Percentiles rank a stretch among this genome's conserved stretches.
Conservation (phyloP, 768 basidiomycete genomes). For the Macrolepiota fuliginosa region DNA sequence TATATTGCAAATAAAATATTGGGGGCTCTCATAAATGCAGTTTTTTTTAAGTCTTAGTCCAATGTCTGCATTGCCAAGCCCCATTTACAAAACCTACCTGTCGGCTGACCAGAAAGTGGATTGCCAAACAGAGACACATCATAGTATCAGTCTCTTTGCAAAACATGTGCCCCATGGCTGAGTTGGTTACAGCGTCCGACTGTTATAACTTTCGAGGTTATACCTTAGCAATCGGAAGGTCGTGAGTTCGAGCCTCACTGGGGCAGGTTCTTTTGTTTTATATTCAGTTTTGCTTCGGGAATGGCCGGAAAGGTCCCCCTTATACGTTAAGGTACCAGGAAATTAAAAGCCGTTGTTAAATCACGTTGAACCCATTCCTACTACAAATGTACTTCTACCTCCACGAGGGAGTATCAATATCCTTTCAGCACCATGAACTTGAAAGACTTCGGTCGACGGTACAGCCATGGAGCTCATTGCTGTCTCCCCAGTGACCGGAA, state of each 20-base stretch:
- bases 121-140: too few species aligned
- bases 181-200: slow-evolving; percentile 80
- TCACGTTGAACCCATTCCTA: slow-evolving; percentile 60
- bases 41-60: too few species aligned
- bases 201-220: slow-evolving; percentile 52
- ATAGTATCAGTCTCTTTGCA: too few species aligned
- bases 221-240: slow-evolving; percentile 49
- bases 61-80: too few species aligned
- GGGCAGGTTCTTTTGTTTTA: slow-evolving; percentile 35
- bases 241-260: slow-evolving; percentile 70
- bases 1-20: too few species aligned
- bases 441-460: slow-evolving; percentile 76
- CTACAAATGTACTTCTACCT: slow-evolving; percentile 76
- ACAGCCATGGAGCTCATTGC: slow-evolving; percentile 58
- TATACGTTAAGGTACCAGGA: background rate
- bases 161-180: slow-evolving; percentile 63
- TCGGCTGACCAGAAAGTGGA: too few species aligned
- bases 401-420: slow-evolving; percentile 81
- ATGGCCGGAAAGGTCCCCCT: too few species aligned
- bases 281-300: background rate
- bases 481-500: slow-evolving; percentile 48
- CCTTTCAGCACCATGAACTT: slow-evolving; percentile 80
- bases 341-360: background rate
- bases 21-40: too few species aligned
- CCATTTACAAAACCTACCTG: too few species aligned